Conservation (phyloP, 2,329 filamentous ascomycete species). For the Mycocentrospora acerina region DNA sequence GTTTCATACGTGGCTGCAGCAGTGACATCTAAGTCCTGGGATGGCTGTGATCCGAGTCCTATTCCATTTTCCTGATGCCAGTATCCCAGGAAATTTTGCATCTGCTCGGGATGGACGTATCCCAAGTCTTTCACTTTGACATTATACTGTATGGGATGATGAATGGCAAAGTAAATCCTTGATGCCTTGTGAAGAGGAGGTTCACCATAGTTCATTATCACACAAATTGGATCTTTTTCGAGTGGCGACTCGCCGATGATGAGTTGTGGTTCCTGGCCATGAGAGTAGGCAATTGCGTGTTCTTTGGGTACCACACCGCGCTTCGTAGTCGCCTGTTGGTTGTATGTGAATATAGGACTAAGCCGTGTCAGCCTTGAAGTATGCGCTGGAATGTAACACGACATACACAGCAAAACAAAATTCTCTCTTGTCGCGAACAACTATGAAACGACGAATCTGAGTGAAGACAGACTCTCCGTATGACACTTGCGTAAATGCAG, state of each 20-base stretch:
- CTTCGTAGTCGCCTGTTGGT: constrained; percentile 36
- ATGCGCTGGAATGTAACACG: not conserved
- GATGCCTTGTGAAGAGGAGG: constrained; percentile 24
- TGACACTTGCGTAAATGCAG: constrained; percentile 1
- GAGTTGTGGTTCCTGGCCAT: constrained; percentile 7
- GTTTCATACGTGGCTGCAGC: too few relatives aligned
- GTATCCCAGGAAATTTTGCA: constrained; percentile 13
- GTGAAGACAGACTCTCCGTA: constrained; percentile 7
- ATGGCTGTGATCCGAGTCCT: too few relatives aligned
- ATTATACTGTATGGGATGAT: constrained; percentile 47
- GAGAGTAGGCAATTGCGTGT: constrained; percentile 42
- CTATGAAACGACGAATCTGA: constrained; percentile 14
- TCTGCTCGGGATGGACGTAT: constrained; percentile 23
- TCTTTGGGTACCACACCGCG: constrained; percentile 31
- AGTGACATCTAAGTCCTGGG: too few relatives aligned
- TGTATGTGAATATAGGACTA: constrained; percentile 45
- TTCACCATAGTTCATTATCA: constrained; percentile 14
- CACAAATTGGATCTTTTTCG: constrained; percentile 37
- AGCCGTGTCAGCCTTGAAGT: not conserved
- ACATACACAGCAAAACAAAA: constrained; percentile 16
- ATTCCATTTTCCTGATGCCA: constrained; percentile 2
- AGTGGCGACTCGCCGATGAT: constrained; percentile 33
- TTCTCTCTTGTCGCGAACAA: constrained; percentile 7
- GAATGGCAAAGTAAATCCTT: constrained; percentile 31
- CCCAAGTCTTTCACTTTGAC: constrained; percentile 46